A percentile compares a stretch with the other conserved stretches of the same genome.
phyloP scores from a whole-genome alignment of 306 rosid species.

The Cicer pinnatifidum region DNA sequence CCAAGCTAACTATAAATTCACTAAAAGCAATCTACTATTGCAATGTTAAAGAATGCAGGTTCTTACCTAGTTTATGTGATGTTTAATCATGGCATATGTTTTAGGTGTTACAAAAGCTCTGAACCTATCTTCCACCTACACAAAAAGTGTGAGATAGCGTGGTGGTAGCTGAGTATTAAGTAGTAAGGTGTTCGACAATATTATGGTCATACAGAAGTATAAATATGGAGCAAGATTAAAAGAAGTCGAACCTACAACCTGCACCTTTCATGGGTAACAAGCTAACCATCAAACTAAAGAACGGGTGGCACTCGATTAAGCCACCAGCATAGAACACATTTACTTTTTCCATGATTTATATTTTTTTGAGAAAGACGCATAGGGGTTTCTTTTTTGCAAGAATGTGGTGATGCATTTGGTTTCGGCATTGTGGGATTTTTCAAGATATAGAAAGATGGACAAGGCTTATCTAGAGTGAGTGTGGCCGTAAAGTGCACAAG shows the following conservation, averaged over 20 bases:
- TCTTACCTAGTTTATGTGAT: no score
- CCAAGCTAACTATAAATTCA: no score
- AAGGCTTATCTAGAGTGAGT: constrained; percentile 12
- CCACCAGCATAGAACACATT: constrained; percentile 5
- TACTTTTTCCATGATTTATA: constrained; percentile 1
- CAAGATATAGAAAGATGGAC: constrained; percentile 19
- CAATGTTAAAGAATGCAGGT: no score
- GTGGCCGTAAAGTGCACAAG: constrained; percentile 2
- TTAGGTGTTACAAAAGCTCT: constrained; percentile 27
- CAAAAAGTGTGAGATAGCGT: constrained; percentile 14
- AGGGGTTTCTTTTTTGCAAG: neutral
- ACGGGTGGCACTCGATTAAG: neutral
- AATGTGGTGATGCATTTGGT: constrained; percentile 15
- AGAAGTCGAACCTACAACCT: no score
- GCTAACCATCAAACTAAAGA: neutral
- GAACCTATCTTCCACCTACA: constrained; percentile 2
- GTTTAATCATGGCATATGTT: neutral
- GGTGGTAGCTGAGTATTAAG: neutral
- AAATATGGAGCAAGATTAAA: no score
- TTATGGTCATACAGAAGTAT: neutral
- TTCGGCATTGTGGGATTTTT: constrained; percentile 10
- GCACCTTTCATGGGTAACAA: neutral
- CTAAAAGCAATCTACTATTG: no score
- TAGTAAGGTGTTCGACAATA: neutral
- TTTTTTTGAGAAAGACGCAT: neutral